A percentile compares a stretch with the other conserved stretches of the same genome.
Evolutionary conservation across 768 basidiomycete genomes (phyloP).

Genomic region (Chlorophyllum brunneum): DNA sequence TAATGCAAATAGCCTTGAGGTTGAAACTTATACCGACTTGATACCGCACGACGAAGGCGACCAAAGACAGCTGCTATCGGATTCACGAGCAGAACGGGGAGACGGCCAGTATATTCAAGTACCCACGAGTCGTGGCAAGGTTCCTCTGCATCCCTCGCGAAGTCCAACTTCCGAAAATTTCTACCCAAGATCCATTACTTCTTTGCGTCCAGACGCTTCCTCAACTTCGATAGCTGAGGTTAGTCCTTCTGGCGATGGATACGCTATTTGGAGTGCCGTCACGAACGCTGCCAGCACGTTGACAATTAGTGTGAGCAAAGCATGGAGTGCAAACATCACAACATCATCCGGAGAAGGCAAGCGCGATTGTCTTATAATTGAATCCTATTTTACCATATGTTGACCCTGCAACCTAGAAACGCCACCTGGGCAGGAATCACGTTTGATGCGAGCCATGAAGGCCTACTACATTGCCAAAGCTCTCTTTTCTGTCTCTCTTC

Average conservation of each 20-base stretch:
- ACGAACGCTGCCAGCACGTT: constrained; percentile 49
- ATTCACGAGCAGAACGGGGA: too few relatives aligned
- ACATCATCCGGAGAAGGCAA: constrained; percentile 43
- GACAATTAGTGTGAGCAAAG: constrained; percentile 54
- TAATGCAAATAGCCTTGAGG: too few relatives aligned
- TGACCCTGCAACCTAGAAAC: constrained; percentile 30
- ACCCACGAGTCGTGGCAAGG: too few relatives aligned
- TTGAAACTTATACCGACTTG: too few relatives aligned
- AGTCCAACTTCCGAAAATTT: too few relatives aligned
- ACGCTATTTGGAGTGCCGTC: constrained; percentile 51
- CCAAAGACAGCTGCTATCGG: neutral
- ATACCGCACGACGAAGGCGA: neutral
- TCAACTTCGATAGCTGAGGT: neutral
- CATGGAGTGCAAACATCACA: constrained; percentile 45
- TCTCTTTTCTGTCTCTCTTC: too few relatives aligned
- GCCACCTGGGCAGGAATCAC: constrained; percentile 53
- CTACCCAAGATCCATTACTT: too few relatives aligned
- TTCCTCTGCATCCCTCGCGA: too few relatives aligned
- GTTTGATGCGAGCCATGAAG: constrained; percentile 62
- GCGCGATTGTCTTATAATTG: constrained; percentile 9
- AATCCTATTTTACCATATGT: neutral
- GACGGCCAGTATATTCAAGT: too few relatives aligned
- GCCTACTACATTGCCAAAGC: constrained; percentile 64
- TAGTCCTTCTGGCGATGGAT: constrained; percentile 4
- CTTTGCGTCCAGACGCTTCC: neutral